phyloP scores from a whole-genome alignment of 2,329 filamentous ascomycete species.

The Thelonectria blattea region DNA sequence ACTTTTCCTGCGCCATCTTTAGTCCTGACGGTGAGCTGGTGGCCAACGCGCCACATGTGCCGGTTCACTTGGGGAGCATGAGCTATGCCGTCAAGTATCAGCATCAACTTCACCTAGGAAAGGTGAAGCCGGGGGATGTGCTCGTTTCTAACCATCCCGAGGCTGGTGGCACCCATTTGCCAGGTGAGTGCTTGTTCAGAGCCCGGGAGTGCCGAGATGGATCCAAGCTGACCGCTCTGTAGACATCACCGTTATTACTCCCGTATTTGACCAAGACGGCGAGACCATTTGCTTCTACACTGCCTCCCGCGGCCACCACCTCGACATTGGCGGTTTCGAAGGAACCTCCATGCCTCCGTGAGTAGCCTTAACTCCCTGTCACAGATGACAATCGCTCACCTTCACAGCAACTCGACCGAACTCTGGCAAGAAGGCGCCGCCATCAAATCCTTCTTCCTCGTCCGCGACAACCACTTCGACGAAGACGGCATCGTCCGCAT shows the following conservation, averaged over 20 bases:
- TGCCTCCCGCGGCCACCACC: slow-evolving; percentile 27
- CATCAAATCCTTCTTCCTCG: slow-evolving; percentile 48
- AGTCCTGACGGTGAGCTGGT: slow-evolving; percentile 74
- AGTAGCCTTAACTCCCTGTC: background rate
- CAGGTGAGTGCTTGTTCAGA: slow-evolving; percentile 6
- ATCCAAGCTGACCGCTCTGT: background rate
- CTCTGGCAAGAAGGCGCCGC: slow-evolving; percentile 63
- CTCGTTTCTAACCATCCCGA: slow-evolving; percentile 66
- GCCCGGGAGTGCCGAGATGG: too few relatives aligned
- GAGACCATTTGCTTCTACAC: slow-evolving; percentile 23
- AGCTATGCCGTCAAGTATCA: slow-evolving; percentile 74
- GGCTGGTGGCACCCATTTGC: slow-evolving; percentile 11
- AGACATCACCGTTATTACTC: slow-evolving; percentile 26
- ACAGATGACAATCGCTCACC: too few relatives aligned
- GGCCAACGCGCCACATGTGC: slow-evolving; percentile 76
- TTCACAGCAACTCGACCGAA: slow-evolving; percentile 56
- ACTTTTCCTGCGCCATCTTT: slow-evolving; percentile 80
- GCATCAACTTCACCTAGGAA: slow-evolving; percentile 68
- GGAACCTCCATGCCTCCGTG: slow-evolving; percentile 44
- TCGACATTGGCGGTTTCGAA: slow-evolving; percentile 26
- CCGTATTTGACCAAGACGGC: slow-evolving; percentile 23
- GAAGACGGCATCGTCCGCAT: slow-evolving; percentile 62
- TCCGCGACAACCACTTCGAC: slow-evolving; percentile 32
- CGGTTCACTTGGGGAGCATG: slow-evolving; percentile 80
- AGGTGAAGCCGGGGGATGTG: slow-evolving; percentile 75